Evolutionary conservation across 768 basidiomycete species (phyloP).

Genomic region (Tephrocybe rancida): DNA sequence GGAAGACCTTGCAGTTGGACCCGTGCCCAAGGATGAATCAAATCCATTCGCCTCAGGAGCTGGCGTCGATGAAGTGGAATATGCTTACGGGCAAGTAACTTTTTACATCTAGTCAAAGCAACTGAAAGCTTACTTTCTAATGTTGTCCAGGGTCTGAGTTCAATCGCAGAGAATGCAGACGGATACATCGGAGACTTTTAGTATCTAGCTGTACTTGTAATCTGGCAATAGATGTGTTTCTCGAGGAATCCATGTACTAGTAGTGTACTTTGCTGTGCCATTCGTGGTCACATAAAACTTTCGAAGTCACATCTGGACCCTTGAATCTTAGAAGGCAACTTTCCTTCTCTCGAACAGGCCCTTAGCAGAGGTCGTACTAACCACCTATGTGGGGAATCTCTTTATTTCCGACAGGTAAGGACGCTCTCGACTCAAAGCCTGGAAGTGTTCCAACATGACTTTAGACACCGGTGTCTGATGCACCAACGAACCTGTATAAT

Average conservation of each 20-base stretch:
- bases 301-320: no score
- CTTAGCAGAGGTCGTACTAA: no score
- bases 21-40: constrained; percentile 73
- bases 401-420: constrained; percentile 12
- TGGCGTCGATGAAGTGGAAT: constrained; percentile 90
- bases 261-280: no score
- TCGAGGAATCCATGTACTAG: no score
- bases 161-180: background rate
- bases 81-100: constrained; percentile 76
- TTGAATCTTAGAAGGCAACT: no score
- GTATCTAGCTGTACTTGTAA: no score
- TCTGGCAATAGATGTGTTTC: no score
- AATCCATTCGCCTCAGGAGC: constrained; percentile 78
- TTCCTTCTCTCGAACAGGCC: constrained; percentile 16
- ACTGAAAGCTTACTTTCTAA: background rate
- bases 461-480: constrained; percentile 13
- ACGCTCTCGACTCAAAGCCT: background rate
- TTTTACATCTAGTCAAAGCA: constrained; percentile 1
- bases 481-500: constrained; percentile 18
- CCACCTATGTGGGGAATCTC: constrained; percentile 14
- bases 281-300: no score
- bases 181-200: no score
- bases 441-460: background rate
- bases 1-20: constrained; percentile 72
- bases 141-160: constrained; percentile 9